Evolutionary conservation across 495 filamentous ascomycete species (phyloP).

Genomic region (Penicilliopsis zonata): DNA sequence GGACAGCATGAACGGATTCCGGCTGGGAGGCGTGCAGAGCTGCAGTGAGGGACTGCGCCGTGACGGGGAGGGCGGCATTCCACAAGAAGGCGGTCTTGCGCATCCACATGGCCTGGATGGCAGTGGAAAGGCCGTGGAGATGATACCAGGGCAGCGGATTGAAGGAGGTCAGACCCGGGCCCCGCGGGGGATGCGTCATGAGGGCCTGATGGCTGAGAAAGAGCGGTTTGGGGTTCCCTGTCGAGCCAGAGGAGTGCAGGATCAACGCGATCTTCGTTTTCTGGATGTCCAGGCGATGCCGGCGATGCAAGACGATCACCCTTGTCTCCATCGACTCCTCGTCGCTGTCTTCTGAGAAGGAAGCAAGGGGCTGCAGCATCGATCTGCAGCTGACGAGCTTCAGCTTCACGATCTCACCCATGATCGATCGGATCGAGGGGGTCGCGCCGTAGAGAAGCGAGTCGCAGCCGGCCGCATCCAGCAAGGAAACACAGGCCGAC

Average conservation of each 20-base stretch:
- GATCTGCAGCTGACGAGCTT: conserved; percentile 22
- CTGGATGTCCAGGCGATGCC: conserved; percentile 11
- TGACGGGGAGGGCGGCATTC: conserved; percentile 42
- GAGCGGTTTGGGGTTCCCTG: conserved; percentile 44
- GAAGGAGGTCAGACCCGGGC: conserved; percentile 33
- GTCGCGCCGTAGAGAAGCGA: conserved; percentile 30
- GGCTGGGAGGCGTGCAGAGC: conserved; percentile 34
- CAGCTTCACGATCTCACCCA: conserved; percentile 27
- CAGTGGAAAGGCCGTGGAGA: conserved; percentile 33
- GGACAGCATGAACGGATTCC: conserved; percentile 42
- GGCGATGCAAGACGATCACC: conserved; percentile 21
- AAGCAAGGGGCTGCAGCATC: too few species aligned
- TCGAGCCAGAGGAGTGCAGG: conserved; percentile 47
- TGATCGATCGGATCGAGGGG: conserved; percentile 23
- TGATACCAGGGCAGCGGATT: conserved; percentile 46
- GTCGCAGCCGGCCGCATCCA: conserved; percentile 34
- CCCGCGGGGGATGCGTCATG: conserved; percentile 25
- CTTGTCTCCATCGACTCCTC: too few species aligned
- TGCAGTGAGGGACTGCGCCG: conserved; percentile 30
- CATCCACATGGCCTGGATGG: conserved; percentile 38
- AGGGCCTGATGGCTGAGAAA: conserved; percentile 25
- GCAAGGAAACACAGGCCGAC: conserved; percentile 37
- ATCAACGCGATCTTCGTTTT: conserved; percentile 31
- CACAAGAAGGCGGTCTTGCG: conserved; percentile 38
- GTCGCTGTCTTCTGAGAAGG: conserved; percentile 3